Conservation (phyloP, 148 eudicot genomes). For the Chenopodium album region DNA sequence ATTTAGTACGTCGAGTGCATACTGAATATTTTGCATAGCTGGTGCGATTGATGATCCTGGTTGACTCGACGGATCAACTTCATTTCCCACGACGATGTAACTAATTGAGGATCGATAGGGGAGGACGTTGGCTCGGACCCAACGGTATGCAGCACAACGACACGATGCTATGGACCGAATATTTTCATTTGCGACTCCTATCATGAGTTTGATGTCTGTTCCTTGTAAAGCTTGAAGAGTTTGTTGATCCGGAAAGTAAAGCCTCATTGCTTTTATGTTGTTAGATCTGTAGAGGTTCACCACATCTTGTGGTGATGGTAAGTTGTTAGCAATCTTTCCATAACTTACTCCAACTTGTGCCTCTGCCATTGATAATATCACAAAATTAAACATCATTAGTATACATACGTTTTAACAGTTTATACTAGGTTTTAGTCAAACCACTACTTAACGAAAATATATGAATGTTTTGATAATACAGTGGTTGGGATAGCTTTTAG, state of each 20-base stretch:
- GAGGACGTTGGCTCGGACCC: background rate
- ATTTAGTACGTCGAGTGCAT: background rate
- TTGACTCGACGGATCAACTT: background rate
- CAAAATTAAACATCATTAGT: background rate
- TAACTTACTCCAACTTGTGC: slow-evolving; percentile 19
- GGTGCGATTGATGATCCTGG: slow-evolving; percentile 3
- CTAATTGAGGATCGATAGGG: slow-evolving; percentile 1
- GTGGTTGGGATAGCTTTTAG: no score
- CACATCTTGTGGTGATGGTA: slow-evolving; percentile 14
- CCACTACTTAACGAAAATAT: no score
- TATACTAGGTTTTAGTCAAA: no score
- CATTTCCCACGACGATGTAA: slow-evolving; percentile 10
- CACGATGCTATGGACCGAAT: slow-evolving; percentile 17
- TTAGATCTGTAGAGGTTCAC: slow-evolving; percentile 25
- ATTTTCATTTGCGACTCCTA: slow-evolving; percentile 14
- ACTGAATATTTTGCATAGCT: slow-evolving; percentile 13
- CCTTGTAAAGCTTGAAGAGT: slow-evolving; percentile 29
- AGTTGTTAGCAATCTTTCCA: slow-evolving; percentile 7
- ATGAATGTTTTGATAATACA: no score
- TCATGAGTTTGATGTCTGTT: slow-evolving; percentile 21
- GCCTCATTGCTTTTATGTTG: slow-evolving; percentile 31
- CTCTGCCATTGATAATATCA: background rate
- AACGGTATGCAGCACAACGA: slow-evolving; percentile 13
- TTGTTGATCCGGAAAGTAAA: slow-evolving; percentile 22
- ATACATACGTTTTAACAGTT: no score